These are phyloP conservation scores for Diaporthe australafricana DNA, from an alignment of 2,329 filamentous ascomycete species.

Conservation along the genomic window DNA sequence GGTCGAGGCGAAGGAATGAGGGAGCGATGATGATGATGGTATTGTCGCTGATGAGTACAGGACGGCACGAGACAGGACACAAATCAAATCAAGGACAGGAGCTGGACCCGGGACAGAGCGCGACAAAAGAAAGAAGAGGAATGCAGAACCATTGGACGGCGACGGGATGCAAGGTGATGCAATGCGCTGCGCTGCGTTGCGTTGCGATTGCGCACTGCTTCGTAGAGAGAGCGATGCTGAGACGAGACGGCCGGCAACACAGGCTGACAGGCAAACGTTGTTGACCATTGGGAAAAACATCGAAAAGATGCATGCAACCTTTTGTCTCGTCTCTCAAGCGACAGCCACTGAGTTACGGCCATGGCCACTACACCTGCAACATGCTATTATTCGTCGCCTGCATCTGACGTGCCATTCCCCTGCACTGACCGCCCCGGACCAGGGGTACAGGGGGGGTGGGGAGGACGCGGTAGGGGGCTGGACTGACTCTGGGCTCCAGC, in stretches of 20 bases:
- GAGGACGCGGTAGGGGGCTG: neutral
- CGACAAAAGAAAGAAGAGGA: conserved; percentile 20
- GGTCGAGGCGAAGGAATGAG: neutral
- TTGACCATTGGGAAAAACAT: conserved; percentile 9
- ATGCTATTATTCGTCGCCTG: conserved; percentile 6
- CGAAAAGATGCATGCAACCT: neutral
- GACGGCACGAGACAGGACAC: neutral
- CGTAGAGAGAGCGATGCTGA: neutral
- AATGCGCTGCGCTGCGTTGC: neutral
- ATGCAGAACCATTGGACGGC: conserved; percentile 12
- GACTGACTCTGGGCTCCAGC: conserved; percentile 8
- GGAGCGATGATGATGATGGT: neutral
- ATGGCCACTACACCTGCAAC: conserved; percentile 4
- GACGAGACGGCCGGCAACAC: conserved; percentile 10
- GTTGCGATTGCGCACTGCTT: neutral
- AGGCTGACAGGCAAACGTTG: neutral
- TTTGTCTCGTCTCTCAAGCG: conserved; percentile 18
- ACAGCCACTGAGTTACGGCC: conserved; percentile 1
- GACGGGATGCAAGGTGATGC: neutral
- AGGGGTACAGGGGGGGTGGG: conserved; percentile 15
- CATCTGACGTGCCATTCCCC: conserved; percentile 23
- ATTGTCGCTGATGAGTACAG: neutral
- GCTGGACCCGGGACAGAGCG: neutral
- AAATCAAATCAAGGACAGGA: neutral
- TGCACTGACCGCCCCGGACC: conserved; percentile 23